A percentile compares a stretch with the other conserved stretches of the same genome.
Evolutionary conservation across 1,139 yeast genomes (phyloP).

Genomic region (Candida pseudocylindracea): DNA sequence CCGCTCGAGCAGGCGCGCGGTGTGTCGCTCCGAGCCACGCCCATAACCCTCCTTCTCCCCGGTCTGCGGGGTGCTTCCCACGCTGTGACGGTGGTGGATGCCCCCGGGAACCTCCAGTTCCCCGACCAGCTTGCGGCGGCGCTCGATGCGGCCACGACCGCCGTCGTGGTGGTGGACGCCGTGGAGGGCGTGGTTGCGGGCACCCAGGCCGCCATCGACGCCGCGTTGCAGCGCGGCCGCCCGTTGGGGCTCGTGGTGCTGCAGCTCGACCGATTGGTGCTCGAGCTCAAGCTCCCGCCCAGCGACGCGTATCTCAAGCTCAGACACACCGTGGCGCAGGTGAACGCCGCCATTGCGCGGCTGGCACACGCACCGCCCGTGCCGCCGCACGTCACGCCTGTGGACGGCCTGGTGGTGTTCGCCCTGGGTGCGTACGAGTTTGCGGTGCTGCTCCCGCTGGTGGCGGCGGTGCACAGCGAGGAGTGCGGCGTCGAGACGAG

Average conservation of each 20-base stretch:
- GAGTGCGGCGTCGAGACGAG: too few species aligned
- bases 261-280: conserved; percentile 60
- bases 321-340: conserved; percentile 32
- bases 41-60: conserved; percentile 39
- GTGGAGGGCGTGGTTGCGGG: conserved; percentile 57
- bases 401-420: too few species aligned
- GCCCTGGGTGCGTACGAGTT: too few species aligned
- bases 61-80: conserved; percentile 32
- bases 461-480: too few species aligned
- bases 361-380: too few species aligned
- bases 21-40: conserved; percentile 38
- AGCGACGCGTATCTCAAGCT: conserved; percentile 53
- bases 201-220: conserved; percentile 23
- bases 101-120: conserved; percentile 87
- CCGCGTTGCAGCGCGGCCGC: conserved; percentile 21
- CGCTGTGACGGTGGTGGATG: conserved; percentile 45
- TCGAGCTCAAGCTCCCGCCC: conserved; percentile 62
- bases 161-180: conserved; percentile 54
- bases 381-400: too few species aligned
- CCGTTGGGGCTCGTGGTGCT: conserved; percentile 47
- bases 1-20: conserved; percentile 51
- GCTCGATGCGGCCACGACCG: conserved; percentile 39
- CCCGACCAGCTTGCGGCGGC: conserved; percentile 48
- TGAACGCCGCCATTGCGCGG: conserved; percentile 24
- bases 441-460: too few species aligned